These are phyloP conservation scores for Rhynchospora breviuscula DNA, from an alignment of 176 grass and related monocot species.

Conservation along the genomic window DNA sequence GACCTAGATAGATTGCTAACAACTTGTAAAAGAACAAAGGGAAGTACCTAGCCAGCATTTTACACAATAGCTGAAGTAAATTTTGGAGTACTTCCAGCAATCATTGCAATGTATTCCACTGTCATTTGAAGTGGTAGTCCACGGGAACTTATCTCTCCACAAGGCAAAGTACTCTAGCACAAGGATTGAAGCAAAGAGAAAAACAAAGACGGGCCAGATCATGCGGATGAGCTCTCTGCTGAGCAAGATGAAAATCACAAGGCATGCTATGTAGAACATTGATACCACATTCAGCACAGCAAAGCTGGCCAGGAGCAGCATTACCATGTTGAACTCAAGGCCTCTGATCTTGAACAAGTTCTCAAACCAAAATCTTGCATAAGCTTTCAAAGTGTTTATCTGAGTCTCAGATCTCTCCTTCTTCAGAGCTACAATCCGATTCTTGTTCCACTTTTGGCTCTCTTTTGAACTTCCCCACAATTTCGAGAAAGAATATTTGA, in stretches of 20 bases:
- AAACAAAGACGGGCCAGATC: slow-evolving; percentile 89
- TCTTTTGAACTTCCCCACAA: slow-evolving; percentile 95
- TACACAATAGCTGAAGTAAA: slow-evolving; percentile 64
- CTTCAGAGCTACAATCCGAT: slow-evolving; percentile 57
- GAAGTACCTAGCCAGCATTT: slow-evolving; percentile 89
- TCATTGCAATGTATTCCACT: slow-evolving; percentile 58
- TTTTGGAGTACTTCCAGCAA: slow-evolving; percentile 76
- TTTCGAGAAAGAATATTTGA: slow-evolving; percentile 57
- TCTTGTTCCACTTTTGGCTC: slow-evolving; percentile 93
- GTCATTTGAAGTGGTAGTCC: slow-evolving; percentile 38
- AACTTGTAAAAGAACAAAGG: slow-evolving; percentile 16
- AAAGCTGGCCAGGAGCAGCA: slow-evolving; percentile 93
- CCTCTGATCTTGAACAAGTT: slow-evolving; percentile 91
- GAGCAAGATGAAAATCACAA: slow-evolving; percentile 71
- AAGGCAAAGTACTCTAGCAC: slow-evolving; percentile 82
- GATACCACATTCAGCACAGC: slow-evolving; percentile 79
- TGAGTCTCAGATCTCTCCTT: slow-evolving; percentile 87
- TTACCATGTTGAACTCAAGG: slow-evolving; percentile 92
- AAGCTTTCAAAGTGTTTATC: slow-evolving; percentile 79
- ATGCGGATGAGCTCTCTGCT: slow-evolving; percentile 79
- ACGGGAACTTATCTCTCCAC: slow-evolving; percentile 65
- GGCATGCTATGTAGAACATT: slow-evolving; percentile 85
- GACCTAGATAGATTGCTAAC: background rate
- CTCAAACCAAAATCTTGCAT: slow-evolving; percentile 89
- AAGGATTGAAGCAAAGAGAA: slow-evolving; percentile 73